Percentiles rank a stretch among this genome's conserved stretches.
Evolutionary conservation across 2,329 filamentous ascomycete species (phyloP).

Genomic region (Aspergillus quadrilineatus): DNA sequence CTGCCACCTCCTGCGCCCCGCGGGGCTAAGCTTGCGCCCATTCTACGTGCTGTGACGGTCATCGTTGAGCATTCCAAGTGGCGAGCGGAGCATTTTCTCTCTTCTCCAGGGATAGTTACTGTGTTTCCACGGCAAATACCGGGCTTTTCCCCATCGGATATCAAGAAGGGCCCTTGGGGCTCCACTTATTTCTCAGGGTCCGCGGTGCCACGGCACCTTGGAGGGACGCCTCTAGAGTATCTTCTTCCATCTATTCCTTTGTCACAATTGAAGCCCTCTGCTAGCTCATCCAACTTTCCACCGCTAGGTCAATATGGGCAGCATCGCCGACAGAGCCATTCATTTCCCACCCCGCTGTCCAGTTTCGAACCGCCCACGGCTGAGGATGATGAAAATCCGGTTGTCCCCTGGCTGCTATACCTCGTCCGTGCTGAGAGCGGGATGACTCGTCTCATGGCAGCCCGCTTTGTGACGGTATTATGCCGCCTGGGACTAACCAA

Average conservation of each 20-base stretch:
- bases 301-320: slow-evolving; percentile 49
- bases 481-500: slow-evolving; percentile 67
- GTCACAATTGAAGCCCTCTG: slow-evolving; percentile 31
- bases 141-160: slow-evolving; percentile 52
- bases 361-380: slow-evolving; percentile 40
- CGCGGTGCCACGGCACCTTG: slow-evolving; percentile 46
- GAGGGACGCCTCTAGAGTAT: slow-evolving; percentile 62
- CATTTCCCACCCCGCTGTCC: slow-evolving; percentile 36
- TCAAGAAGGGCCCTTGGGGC: slow-evolving; percentile 53
- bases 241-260: slow-evolving; percentile 57
- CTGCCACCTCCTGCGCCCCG: slow-evolving; percentile 63
- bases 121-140: slow-evolving; percentile 61
- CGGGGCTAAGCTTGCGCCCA: slow-evolving; percentile 61
- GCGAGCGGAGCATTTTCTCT: slow-evolving; percentile 69
- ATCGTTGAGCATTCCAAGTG: slow-evolving; percentile 78
- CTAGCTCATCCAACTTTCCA: slow-evolving; percentile 50
- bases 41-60: slow-evolving; percentile 73
- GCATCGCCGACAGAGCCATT: slow-evolving; percentile 37
- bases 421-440: slow-evolving; percentile 59
- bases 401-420: slow-evolving; percentile 72
- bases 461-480: slow-evolving; percentile 66
- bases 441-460: slow-evolving; percentile 65
- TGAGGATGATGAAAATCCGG: slow-evolving; percentile 66
- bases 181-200: slow-evolving; percentile 55
- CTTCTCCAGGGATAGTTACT: slow-evolving; percentile 66